These are phyloP conservation scores for Elsinoe arachidis DNA, from an alignment of 2,329 filamentous ascomycete genomes.

Conservation along the genomic window DNA sequence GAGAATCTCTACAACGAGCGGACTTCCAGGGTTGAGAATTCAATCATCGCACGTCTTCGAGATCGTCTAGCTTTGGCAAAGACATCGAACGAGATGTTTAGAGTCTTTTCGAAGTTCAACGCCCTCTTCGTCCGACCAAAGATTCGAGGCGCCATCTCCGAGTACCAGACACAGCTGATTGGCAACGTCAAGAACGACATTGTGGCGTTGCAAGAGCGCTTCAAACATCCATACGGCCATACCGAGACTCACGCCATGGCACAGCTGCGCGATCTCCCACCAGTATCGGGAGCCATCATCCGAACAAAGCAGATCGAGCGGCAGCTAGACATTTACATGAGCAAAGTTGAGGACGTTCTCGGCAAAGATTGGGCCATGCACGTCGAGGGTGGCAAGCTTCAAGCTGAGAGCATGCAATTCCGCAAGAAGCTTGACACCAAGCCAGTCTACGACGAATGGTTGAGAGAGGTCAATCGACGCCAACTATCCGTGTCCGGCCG, in stretches of 20 bases:
- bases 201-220: constrained; percentile 82
- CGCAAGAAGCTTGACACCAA: constrained; percentile 91
- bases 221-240: constrained; percentile 97
- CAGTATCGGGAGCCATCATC: constrained; percentile 93
- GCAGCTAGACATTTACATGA: constrained; percentile 93
- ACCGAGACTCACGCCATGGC: constrained; percentile 98
- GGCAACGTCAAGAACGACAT: constrained; percentile 98
- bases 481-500: constrained; percentile 88
- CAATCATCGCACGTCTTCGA: constrained; percentile 87
- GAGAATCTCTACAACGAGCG: constrained; percentile 97
- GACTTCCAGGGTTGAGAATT: constrained; percentile 94
- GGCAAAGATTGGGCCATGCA: constrained; percentile 92
- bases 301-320: constrained; percentile 96
- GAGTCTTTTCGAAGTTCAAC: constrained; percentile 99
- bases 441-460: constrained; percentile 92
- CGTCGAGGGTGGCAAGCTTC: constrained; percentile 86
- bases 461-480: constrained; percentile 77
- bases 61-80: constrained; percentile 92
- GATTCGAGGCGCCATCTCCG: constrained; percentile 92
- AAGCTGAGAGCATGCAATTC: constrained; percentile 86
- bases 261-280: constrained; percentile 87
- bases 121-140: constrained; percentile 97
- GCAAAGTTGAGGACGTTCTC: constrained; percentile 96
- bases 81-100: constrained; percentile 99
- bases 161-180: constrained; percentile 97